Evolutionary conservation across 2,329 filamentous ascomycete species (phyloP).

Genomic region (Hymenoscyphus linearis): DNA sequence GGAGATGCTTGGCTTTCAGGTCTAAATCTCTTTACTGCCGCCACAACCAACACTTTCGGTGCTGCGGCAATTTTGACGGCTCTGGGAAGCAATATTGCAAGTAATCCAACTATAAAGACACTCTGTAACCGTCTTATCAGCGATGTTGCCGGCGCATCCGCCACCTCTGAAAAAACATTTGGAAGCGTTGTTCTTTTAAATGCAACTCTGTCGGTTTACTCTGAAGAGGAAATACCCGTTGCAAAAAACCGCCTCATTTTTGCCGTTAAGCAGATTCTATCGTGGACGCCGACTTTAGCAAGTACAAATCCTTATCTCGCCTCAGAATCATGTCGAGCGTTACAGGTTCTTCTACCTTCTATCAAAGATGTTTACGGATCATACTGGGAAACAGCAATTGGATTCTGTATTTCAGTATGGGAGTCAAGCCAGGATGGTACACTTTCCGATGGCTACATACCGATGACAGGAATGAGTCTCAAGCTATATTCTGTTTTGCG

Average conservation of each 20-base stretch:
- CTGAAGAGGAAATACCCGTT: conserved; percentile 47
- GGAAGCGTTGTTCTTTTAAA: conserved; percentile 50
- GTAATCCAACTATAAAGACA: conserved; percentile 45
- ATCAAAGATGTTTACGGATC: conserved; percentile 81
- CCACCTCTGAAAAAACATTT: conserved; percentile 41
- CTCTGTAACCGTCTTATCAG: conserved; percentile 57
- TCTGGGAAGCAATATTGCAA: conserved; percentile 43
- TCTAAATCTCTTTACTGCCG: conserved; percentile 43
- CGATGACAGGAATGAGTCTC: conserved; percentile 66
- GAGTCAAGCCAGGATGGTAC: conserved; percentile 38
- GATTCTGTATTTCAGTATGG: conserved; percentile 56
- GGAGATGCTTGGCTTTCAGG: conserved; percentile 45
- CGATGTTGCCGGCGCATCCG: conserved; percentile 48
- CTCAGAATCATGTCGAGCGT: conserved; percentile 48
- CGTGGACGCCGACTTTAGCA: conserved; percentile 57
- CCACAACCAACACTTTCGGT: conserved; percentile 42
- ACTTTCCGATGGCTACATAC: conserved; percentile 44
- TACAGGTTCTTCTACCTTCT: conserved; percentile 61
- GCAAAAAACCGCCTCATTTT: conserved; percentile 56
- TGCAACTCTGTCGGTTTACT: conserved; percentile 47
- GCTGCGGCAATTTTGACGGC: conserved; percentile 47
- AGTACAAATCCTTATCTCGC: conserved; percentile 41
- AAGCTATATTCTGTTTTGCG: conserved; percentile 63
- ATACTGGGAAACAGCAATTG: conserved; percentile 69
- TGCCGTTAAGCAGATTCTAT: conserved; percentile 71